A percentile compares a stretch with the other conserved stretches of the same genome.
These are phyloP conservation scores for Dichotomocladium elegans DNA, from an alignment of 371 early-diverging fungal species.

Conservation along the genomic window DNA sequence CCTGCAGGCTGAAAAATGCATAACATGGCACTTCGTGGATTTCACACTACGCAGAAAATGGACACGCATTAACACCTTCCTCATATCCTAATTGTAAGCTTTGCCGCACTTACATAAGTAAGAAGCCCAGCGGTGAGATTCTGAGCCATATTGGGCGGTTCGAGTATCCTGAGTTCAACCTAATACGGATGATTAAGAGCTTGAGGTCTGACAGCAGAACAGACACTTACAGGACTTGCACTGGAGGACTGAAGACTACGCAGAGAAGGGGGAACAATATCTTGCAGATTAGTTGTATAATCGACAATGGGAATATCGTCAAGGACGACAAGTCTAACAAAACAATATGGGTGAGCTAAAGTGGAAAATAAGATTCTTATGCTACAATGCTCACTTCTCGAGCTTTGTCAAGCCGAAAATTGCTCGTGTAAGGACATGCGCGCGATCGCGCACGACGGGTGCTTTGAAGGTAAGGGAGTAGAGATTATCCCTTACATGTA, in stretches of 20 bases:
- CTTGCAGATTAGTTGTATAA: slow-evolving; percentile 23
- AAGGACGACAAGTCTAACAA: slow-evolving; percentile 29
- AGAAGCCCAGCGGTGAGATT: slow-evolving; percentile 34
- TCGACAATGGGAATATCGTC: slow-evolving; percentile 31
- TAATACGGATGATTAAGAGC: background rate
- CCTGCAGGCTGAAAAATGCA: slow-evolving; percentile 37
- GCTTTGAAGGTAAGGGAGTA: background rate
- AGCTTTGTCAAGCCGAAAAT: background rate
- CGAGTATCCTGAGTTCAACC: slow-evolving; percentile 4
- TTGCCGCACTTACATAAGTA: slow-evolving; percentile 24
- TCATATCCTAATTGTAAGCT: background rate
- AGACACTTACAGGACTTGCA: slow-evolving; percentile 6
- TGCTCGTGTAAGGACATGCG: background rate
- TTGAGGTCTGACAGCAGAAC: too few species aligned
- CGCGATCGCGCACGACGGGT: background rate
- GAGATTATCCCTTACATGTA: background rate
- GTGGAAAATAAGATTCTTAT: background rate
- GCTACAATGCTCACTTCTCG: too few species aligned
- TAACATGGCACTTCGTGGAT: slow-evolving; percentile 34
- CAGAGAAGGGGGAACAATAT: slow-evolving; percentile 28
- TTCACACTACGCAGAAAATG: slow-evolving; percentile 35
- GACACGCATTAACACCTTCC: too few species aligned
- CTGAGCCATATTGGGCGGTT: slow-evolving; percentile 37
- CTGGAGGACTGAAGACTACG: slow-evolving; percentile 30
- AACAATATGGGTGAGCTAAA: too few species aligned